These are phyloP conservation scores for Talinum fruticosum DNA, from an alignment of 148 eudicot species.

Conservation along the genomic window DNA sequence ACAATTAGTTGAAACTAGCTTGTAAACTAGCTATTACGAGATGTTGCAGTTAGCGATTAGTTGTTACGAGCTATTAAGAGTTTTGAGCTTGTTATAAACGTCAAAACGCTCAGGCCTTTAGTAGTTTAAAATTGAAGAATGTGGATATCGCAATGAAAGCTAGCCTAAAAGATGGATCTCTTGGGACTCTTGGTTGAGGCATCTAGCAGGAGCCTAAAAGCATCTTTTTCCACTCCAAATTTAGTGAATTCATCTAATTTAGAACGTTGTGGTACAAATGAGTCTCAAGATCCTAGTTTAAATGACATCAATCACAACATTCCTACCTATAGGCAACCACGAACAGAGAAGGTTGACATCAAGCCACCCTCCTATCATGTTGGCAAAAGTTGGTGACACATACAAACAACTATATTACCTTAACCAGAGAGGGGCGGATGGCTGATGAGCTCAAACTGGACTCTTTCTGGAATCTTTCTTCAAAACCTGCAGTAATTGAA, in stretches of 20 bases:
- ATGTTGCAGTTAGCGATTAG: too few relatives aligned
- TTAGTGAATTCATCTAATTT: not conserved
- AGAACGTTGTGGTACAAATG: too few relatives aligned
- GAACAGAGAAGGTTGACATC: not conserved
- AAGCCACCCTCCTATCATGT: not conserved
- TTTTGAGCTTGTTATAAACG: too few relatives aligned
- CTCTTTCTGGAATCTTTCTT: constrained; percentile 87
- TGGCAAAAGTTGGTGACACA: not conserved
- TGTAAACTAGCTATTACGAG: too few relatives aligned
- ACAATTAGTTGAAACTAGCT: too few relatives aligned
- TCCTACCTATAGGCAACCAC: not conserved
- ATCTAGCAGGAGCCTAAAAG: not conserved
- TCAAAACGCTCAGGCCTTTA: too few relatives aligned
- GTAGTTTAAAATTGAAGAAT: too few relatives aligned
- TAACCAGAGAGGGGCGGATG: constrained; percentile 75
- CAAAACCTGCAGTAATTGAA: constrained; percentile 55
- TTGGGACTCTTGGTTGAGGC: not conserved
- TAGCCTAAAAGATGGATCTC: too few relatives aligned
- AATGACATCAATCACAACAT: not conserved
- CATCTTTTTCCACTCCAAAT: not conserved
- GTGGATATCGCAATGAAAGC: too few relatives aligned
- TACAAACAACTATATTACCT: constrained; percentile 39
- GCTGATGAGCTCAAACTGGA: constrained; percentile 73
- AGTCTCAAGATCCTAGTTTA: too few relatives aligned
- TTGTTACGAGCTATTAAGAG: too few relatives aligned